These are phyloP conservation scores for Ogataea pignaliae DNA, from an alignment of 805 yeast genomes.

Conservation along the genomic window DNA sequence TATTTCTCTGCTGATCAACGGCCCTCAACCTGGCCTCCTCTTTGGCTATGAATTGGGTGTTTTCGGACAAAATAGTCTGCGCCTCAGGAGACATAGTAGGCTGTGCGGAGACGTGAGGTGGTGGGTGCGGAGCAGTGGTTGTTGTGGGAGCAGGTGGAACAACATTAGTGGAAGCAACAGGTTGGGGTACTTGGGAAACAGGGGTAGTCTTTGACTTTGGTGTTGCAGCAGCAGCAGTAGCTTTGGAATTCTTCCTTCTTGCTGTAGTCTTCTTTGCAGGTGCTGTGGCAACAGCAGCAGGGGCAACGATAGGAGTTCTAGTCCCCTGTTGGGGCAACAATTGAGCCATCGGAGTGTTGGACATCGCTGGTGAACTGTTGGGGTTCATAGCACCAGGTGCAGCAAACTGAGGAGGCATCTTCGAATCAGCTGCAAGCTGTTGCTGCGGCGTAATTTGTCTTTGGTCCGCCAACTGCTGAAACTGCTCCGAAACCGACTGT, in stretches of 20 bases:
- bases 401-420: constrained; percentile 15
- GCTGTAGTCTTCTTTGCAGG: constrained; percentile 19
- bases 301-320: constrained; percentile 7
- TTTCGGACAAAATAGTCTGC: constrained; percentile 28
- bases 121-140: constrained; percentile 4
- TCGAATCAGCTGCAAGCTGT: not conserved
- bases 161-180: constrained; percentile 5
- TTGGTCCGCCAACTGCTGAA: constrained; percentile 22
- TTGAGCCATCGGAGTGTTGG: constrained; percentile 3
- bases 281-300: constrained; percentile 7
- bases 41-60: constrained; percentile 23
- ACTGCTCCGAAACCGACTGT: constrained; percentile 21
- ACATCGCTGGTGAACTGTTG: constrained; percentile 8
- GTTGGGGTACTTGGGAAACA: constrained; percentile 7
- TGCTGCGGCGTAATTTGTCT: constrained; percentile 10
- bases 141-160: constrained; percentile 4
- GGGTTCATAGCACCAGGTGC: constrained; percentile 4
- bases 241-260: constrained; percentile 19
- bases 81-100: constrained; percentile 24
- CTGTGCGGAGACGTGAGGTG: constrained; percentile 2
- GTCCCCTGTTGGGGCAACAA: constrained; percentile 8
- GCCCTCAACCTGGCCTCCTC: constrained; percentile 24
- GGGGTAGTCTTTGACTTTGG: constrained; percentile 15
- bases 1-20: constrained; percentile 39
- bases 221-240: constrained; percentile 10